Evolutionary conservation across 2,329 filamentous ascomycete genomes (phyloP).

Genomic region (Sporothrix euskadiensis): DNA sequence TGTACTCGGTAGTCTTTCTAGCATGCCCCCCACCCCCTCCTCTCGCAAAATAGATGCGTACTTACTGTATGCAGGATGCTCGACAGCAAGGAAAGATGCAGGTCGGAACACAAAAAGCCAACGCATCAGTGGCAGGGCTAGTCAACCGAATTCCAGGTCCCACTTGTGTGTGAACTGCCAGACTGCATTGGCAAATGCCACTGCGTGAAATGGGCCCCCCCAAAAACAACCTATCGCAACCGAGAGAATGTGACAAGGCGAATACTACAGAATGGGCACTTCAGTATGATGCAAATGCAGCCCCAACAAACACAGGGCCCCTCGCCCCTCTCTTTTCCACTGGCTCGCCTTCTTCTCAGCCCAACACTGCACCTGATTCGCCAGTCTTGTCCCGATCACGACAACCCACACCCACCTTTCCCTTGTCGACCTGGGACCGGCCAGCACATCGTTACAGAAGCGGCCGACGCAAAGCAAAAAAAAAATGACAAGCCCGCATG

Average conservation of each 20-base stretch:
- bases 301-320: neutral
- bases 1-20: neutral
- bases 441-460: constrained; percentile 28
- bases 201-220: too few species aligned
- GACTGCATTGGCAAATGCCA: neutral
- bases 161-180: neutral
- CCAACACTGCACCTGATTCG: neutral
- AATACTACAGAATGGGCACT: too few species aligned
- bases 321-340: neutral
- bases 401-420: constrained; percentile 7
- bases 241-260: constrained; percentile 2
- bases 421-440: neutral
- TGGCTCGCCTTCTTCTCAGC: neutral
- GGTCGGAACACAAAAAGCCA: constrained; percentile 15
- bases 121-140: neutral
- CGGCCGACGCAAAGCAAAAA: constrained; percentile 12
- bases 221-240: neutral
- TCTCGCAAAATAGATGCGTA: neutral
- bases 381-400: neutral
- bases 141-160: neutral
- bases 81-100: neutral
- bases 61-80: neutral
- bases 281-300: neutral
- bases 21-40: neutral
- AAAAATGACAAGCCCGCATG: neutral